Base-by-base conservation (phyloP, 306 rosid genomes). In the Sphenostylis stenocarpa region DNA sequence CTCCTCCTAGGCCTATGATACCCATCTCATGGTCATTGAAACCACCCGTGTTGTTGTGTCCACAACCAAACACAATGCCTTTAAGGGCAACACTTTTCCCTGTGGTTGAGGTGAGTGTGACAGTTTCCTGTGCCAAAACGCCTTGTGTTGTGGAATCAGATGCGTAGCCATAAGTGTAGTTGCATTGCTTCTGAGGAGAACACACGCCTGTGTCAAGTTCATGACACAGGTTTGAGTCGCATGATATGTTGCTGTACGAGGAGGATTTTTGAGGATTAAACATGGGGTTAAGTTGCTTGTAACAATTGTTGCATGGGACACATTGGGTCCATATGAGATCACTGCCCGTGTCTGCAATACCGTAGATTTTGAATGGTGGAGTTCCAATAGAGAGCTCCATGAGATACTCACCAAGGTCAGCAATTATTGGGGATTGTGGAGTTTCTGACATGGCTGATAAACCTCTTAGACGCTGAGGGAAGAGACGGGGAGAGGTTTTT, bases 331-430 rank as follows among this genome's bases (percentile, higher is more conserved):
- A 71, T 13, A 5, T 33, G 8, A 52, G 64, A 55, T 70, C 55
- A 67, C 72, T 67, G 36, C 72, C 89, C 2, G 86, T 87, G 55
- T 85, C 91, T 0, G 63, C 74, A 48, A 87, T 78, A 12, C 76
- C 86, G 24, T 70, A 66, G 4, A 85, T 70, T 26, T 65, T 81
- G 7, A 23, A n/a, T 16, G 81, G 89, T 29, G 91, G 91, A 3
- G 79, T 78, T 64, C 91, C 86, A 16, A 85, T 12, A 0, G 89
- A 61, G 1, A 85, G 44, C 77, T 83, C 83, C 78, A 83, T 53
- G 36, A 85, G 82, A 68, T 85, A 53, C 0, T 85, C 79, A 5
- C 86, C 86, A 4, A 39, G 75, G 38, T 80, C 29, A 2, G 84
- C 65, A 28, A 23, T 23, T 13, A 31, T 7, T 9, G 56, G 53